Evolutionary conservation across 1,284 basidiomycete species (phyloP), one percentile per base, ranked within the genome.

Genomic region (Erythrobasidium hasegawianum): DNA sequence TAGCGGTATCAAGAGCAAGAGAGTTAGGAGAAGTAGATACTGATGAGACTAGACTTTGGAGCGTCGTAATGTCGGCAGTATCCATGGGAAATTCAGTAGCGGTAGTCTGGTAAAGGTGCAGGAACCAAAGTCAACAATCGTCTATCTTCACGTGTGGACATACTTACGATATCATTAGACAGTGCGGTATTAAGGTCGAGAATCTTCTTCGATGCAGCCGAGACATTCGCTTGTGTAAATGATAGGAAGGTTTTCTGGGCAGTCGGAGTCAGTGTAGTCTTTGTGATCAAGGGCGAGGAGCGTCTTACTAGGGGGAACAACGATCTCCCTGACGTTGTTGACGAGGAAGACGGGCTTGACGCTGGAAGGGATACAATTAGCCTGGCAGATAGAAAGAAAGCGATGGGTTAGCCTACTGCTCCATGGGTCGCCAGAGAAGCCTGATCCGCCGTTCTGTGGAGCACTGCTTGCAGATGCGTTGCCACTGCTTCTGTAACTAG

Each of bases 141-240:
- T 54, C 55, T 39, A 55, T n/a, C n/a, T n/a, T n/a, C n/a, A n/a
- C n/a, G n/a, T n/a, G n/a, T n/a, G 26, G n/a, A 33, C 41, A 8
- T 7, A 66, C 75, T 64, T 40, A 77, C 77, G 2, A 68, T 68
- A 3, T 75, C 69, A 2, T 75, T 60, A 55, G 82, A 82, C 59
- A 92, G 79, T 27, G 80, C 83, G 45, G 87, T 85, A 74, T 94
- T 86, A 64, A 97, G 85, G 75, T 95, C 87, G 58, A 83, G 81
- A 22, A 97, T 77, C 79, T 97, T 97, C 40, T 81, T 81, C 74
- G 86, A 86, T 81, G 95, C 91, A 2, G 90, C 90, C 13, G 81
- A 75, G n/a, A 96, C 83, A 76, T 95, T 97, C 14, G 87, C 89
- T 79, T 90, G 87, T 70, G 87, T 88, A 81, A 97, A 96, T 0